phyloP scores from a whole-genome alignment of 2,329 filamentous ascomycete genomes.

The Colletotrichum orbiculare region DNA sequence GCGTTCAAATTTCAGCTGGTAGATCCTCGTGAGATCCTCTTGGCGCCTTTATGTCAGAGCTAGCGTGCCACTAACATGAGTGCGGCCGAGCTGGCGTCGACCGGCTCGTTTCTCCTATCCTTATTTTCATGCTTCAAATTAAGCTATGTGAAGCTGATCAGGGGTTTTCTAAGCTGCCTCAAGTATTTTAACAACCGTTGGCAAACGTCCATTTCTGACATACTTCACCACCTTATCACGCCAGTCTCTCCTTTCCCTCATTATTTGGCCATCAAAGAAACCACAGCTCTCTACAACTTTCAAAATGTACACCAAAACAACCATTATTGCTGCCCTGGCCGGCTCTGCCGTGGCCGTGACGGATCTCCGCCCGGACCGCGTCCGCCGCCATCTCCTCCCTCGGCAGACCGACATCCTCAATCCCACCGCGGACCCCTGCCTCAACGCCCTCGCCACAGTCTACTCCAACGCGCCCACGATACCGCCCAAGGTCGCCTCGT shows the following conservation, averaged over 20 bases:
- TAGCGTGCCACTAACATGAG: slow-evolving; percentile 9
- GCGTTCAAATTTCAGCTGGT: not conserved
- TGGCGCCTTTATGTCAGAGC: slow-evolving; percentile 7
- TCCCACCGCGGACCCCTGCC: slow-evolving; percentile 34
- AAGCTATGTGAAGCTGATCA: slow-evolving; percentile 12
- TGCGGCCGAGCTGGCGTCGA: slow-evolving; percentile 3
- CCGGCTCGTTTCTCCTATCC: not conserved
- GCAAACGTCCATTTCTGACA: not conserved
- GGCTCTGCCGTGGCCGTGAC: slow-evolving; percentile 38
- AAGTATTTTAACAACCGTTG: slow-evolving; percentile 4
- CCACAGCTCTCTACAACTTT: not conserved
- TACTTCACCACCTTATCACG: not conserved
- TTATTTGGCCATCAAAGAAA: not conserved
- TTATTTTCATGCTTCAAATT: slow-evolving; percentile 13
- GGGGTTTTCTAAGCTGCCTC: not conserved
- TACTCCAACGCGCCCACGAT: slow-evolving; percentile 40
- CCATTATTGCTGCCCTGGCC: slow-evolving; percentile 40
- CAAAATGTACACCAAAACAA: slow-evolving; percentile 42
- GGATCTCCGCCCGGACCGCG: slow-evolving; percentile 33
- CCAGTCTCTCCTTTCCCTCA: not conserved
- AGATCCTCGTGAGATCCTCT: not conserved
- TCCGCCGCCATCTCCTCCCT: slow-evolving; percentile 37
- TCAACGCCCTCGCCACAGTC: slow-evolving; percentile 36
- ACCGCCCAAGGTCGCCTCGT: slow-evolving; percentile 38
- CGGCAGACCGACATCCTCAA: slow-evolving; percentile 40